Evolutionary conservation across 768 basidiomycete species (phyloP).

Genomic region (Amyloporia xantha): DNA sequence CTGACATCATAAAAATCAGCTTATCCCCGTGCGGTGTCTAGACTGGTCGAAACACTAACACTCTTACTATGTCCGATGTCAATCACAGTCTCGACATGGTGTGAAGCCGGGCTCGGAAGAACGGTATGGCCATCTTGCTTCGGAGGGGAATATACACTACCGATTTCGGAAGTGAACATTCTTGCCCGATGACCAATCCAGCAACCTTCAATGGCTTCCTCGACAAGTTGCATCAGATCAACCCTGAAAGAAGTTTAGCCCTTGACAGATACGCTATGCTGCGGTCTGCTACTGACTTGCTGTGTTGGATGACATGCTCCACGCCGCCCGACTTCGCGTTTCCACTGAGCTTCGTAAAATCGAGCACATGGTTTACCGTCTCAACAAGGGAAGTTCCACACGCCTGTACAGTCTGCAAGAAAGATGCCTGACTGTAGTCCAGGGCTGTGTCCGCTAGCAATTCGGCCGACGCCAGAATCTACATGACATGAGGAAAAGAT

Average conservation of each 20-base stretch:
- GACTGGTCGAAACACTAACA: neutral
- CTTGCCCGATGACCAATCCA: slow-evolving; percentile 91
- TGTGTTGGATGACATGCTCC: slow-evolving; percentile 65
- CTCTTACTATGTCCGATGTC: slow-evolving; percentile 67
- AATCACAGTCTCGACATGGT: slow-evolving; percentile 78
- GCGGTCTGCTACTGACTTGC: slow-evolving; percentile 39
- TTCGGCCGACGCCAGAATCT: slow-evolving; percentile 90
- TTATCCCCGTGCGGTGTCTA: neutral
- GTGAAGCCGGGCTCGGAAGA: slow-evolving; percentile 26
- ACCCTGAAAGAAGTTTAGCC: slow-evolving; percentile 32
- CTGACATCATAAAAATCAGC: slow-evolving; percentile 28
- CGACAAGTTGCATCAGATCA: slow-evolving; percentile 74
- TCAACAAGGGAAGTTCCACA: slow-evolving; percentile 95
- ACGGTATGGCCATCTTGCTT: slow-evolving; percentile 42
- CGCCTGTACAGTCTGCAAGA: slow-evolving; percentile 88
- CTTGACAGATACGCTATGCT: neutral
- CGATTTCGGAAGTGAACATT: slow-evolving; percentile 71
- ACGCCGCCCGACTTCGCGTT: slow-evolving; percentile 73
- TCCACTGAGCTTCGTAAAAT: slow-evolving; percentile 92
- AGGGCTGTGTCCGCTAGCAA: slow-evolving; percentile 81
- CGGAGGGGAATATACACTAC: slow-evolving; percentile 88
- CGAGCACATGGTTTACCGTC: slow-evolving; percentile 94
- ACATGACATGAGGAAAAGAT: neutral
- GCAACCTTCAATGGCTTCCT: slow-evolving; percentile 88
- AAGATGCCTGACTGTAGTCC: slow-evolving; percentile 75